Evolutionary conservation across 306 rosid genomes (phyloP).

Genomic region (Trifolium dubium): DNA sequence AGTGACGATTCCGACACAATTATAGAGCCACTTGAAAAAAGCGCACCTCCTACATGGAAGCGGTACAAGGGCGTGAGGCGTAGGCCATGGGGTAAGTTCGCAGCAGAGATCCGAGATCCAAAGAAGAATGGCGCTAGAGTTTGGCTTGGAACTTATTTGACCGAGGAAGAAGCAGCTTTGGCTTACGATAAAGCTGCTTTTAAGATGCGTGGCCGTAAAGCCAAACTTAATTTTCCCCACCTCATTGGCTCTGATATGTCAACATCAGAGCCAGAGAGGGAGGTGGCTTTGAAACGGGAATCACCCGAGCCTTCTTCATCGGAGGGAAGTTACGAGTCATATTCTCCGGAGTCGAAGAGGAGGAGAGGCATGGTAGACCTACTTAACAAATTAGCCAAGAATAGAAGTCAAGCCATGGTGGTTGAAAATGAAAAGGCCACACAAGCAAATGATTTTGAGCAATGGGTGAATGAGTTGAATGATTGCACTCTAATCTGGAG

Average conservation of each 20-base stretch:
- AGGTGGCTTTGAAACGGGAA: background rate
- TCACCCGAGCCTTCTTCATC: background rate
- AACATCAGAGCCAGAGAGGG: background rate
- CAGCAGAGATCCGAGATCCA: constrained; percentile 53
- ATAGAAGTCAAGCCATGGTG: constrained; percentile 7
- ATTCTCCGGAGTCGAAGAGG: constrained; percentile 19
- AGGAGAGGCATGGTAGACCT: constrained; percentile 28
- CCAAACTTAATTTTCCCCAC: constrained; percentile 68
- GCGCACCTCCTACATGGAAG: constrained; percentile 38
- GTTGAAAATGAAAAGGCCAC: background rate
- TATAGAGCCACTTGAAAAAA: background rate
- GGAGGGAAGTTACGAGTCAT: background rate
- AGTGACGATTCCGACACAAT: background rate
- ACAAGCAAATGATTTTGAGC: background rate
- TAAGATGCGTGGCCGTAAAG: constrained; percentile 61
- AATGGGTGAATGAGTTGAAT: constrained; percentile 30
- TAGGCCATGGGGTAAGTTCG: constrained; percentile 71
- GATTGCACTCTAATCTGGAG: constrained; percentile 13
- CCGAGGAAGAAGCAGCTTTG: constrained; percentile 58
- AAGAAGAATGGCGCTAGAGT: constrained; percentile 57
- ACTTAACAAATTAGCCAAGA: constrained; percentile 40
- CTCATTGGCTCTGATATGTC: constrained; percentile 5
- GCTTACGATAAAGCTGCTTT: constrained; percentile 80
- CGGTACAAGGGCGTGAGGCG: constrained; percentile 63
- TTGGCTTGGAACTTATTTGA: constrained; percentile 72